Percentiles rank a stretch among this genome's conserved stretches.
Conservation (phyloP, 306 rosid genomes). For the Betula pendula region DNA sequence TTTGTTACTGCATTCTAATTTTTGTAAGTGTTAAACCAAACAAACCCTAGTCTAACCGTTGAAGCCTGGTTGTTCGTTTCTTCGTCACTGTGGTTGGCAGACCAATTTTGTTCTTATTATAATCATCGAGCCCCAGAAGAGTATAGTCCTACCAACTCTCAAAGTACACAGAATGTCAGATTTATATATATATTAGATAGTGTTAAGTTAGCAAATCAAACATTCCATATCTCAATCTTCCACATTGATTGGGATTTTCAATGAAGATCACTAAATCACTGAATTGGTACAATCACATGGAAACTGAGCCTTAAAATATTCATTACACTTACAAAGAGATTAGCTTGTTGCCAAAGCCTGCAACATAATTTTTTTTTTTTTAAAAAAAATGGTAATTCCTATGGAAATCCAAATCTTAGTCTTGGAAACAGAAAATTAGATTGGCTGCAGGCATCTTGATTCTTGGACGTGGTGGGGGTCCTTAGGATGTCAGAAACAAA, state of each 20-base stretch:
- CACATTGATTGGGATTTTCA: constrained; percentile 7
- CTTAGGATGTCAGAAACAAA: constrained; percentile 24
- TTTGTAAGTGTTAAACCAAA: no score
- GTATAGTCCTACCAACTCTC: not conserved
- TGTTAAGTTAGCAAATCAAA: not conserved
- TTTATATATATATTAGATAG: not conserved
- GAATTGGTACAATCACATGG: constrained; percentile 1
- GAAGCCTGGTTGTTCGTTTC: not conserved
- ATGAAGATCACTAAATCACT: constrained; percentile 9
- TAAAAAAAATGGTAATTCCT: constrained; percentile 23
- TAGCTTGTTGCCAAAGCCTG: constrained; percentile 2
- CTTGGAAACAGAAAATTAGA: constrained; percentile 46
- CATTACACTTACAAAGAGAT: not conserved
- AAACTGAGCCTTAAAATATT: not conserved
- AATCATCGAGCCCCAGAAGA: not conserved
- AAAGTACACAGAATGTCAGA: not conserved
- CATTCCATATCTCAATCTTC: constrained; percentile 1
- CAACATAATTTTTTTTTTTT: not conserved
- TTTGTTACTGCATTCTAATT: no score
- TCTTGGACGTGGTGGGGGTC: constrained; percentile 14
- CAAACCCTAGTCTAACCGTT: no score
- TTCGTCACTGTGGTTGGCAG: not conserved
- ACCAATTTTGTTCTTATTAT: not conserved
- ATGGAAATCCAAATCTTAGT: constrained; percentile 27
- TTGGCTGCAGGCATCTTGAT: constrained; percentile 29